Percentiles rank a stretch among this genome's conserved stretches.
phyloP scores from a whole-genome alignment of 441 rosid genomes.

The Arabidopsis lyrata region DNA sequence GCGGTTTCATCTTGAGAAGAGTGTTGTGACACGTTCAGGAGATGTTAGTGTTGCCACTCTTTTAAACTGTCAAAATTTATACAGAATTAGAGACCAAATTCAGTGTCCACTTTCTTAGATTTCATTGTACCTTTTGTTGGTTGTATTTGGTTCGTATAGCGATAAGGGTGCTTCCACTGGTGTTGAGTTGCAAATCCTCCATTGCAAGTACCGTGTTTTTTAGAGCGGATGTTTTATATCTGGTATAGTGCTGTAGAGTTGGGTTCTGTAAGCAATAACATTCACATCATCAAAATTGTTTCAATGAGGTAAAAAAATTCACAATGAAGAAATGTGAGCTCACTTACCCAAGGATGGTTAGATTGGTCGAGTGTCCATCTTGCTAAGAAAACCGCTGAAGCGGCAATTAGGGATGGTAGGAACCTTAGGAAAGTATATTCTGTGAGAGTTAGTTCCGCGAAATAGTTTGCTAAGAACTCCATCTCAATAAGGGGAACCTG shows the following conservation, averaged over 20 bases:
- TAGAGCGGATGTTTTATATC: slow-evolving; percentile 60
- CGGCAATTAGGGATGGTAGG: slow-evolving; percentile 71
- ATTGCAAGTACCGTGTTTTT: slow-evolving; percentile 67
- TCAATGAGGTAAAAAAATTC: not conserved
- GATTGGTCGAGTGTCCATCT: slow-evolving; percentile 74
- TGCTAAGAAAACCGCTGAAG: slow-evolving; percentile 78
- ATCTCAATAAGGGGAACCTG: slow-evolving; percentile 58
- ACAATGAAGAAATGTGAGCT: slow-evolving; percentile 24
- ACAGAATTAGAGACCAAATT: slow-evolving; percentile 13
- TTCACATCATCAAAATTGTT: slow-evolving; percentile 23
- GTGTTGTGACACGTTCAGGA: slow-evolving; percentile 54
- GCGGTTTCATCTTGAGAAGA: slow-evolving; percentile 56
- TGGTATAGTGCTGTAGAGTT: slow-evolving; percentile 78
- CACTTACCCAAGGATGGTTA: slow-evolving; percentile 80
- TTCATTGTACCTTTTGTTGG: slow-evolving; percentile 63
- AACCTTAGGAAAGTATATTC: slow-evolving; percentile 71
- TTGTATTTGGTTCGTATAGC: slow-evolving; percentile 74
- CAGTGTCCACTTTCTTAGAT: not conserved
- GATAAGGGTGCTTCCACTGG: slow-evolving; percentile 56
- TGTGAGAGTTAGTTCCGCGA: slow-evolving; percentile 71
- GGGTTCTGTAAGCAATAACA: slow-evolving; percentile 54
- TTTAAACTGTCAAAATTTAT: slow-evolving; percentile 62
- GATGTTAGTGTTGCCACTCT: slow-evolving; percentile 67
- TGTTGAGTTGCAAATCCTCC: slow-evolving; percentile 72
- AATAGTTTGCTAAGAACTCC: slow-evolving; percentile 73